These are phyloP conservation scores for Vishniacozyma victoriae DNA, from an alignment of 768 basidiomycete genomes.

Conservation along the genomic window DNA sequence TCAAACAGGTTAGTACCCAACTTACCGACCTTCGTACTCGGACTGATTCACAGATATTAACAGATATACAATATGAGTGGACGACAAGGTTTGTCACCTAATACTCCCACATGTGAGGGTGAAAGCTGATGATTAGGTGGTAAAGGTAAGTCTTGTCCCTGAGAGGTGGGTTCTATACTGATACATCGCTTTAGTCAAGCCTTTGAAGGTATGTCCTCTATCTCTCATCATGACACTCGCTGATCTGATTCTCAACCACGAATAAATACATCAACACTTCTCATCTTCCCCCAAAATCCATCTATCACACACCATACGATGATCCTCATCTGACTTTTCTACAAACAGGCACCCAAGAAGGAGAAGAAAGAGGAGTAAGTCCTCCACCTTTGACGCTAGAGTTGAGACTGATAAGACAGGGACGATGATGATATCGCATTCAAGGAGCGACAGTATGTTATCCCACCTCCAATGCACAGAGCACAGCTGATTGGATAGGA, in stretches of 20 bases:
- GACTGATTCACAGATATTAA: too few species aligned
- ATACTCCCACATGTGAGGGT: not conserved
- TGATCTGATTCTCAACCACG: not conserved
- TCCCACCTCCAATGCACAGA: not conserved
- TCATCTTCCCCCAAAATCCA: too few species aligned
- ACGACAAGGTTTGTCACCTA: slow-evolving; percentile 4
- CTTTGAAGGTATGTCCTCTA: slow-evolving; percentile 12
- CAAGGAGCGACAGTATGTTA: slow-evolving; percentile 27
- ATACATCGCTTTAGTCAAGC: slow-evolving; percentile 8
- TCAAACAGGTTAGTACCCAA: too few species aligned
- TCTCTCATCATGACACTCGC: not conserved
- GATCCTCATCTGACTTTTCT: slow-evolving; percentile 1
- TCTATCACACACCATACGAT: too few species aligned
- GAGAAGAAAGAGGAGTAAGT: slow-evolving; percentile 33
- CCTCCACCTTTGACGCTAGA: not conserved
- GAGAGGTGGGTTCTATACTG: not conserved
- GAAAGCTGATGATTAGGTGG: slow-evolving; percentile 11
- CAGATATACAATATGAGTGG: slow-evolving; percentile 7
- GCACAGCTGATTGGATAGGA: slow-evolving; percentile 6
- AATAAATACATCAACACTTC: slow-evolving; percentile 20
- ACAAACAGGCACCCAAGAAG: slow-evolving; percentile 36
- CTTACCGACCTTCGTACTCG: too few species aligned
- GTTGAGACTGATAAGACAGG: slow-evolving; percentile 7
- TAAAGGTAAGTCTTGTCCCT: slow-evolving; percentile 17
- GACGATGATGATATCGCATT: slow-evolving; percentile 40